Base-by-base conservation (phyloP, 108 stramenopile genomes). In the Nitzschia palea region DNA sequence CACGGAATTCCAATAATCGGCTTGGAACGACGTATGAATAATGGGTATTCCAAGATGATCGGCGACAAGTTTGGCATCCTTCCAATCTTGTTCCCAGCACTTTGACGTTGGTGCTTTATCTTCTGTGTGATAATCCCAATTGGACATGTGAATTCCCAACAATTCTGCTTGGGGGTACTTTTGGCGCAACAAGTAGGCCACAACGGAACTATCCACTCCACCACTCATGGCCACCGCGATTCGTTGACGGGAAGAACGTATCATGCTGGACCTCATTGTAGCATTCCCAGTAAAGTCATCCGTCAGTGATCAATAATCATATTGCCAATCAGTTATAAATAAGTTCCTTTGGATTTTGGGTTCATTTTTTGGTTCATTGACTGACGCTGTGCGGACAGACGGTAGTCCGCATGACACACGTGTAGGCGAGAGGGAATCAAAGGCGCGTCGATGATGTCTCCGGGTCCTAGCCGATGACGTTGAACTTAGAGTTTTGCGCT, bases 171-270 rank as follows among this genome's bases (percentile, higher is more conserved):
- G 25, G 30, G 45, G 23, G 9, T 55, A 56, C 2, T 52, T 65
- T 30, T 73, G 26, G 37, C 80, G 52, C 40, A 97, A 65, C 0
- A 97, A 77, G 67, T 86, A 56, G 15, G 96, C 95, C 15, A 87
- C 89, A 18, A 98, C 97, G 5, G 95, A 90, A 15, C 93, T 95
- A 69, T 98, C 98, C n/a, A 98, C 96, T 10, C 98, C 98, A 4
- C 98, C 98, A 26, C 94, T 95, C 79, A 98, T 74, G 50, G 95
- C 98, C 6, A 98, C 91, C n/a, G 83, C 94, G 31, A 97, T 65
- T 45, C 55, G 42, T 20, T 43, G 36, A 25, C 63, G 26, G 27
- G 47, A 25, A 43, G 23, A 52, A 6, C 23, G 51, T 17, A 52
- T 42, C 40, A 42, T 42, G 40, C 14, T 42, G 14, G n/a, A n/a